These are phyloP conservation scores for Grigorovia transvaalensis DNA, from an alignment of 805 yeast species.

Conservation along the genomic window DNA sequence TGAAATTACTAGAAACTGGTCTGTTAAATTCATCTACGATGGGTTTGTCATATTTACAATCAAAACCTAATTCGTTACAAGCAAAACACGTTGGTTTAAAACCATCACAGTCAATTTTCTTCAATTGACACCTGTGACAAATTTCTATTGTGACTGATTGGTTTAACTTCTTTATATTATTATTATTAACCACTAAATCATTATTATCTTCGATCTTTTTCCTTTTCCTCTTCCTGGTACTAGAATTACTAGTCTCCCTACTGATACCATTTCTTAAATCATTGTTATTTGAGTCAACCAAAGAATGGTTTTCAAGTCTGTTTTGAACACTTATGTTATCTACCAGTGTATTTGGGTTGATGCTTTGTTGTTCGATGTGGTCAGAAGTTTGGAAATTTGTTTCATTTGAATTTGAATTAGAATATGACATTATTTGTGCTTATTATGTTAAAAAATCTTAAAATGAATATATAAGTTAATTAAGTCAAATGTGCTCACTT, in stretches of 20 bases:
- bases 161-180: slow-evolving; percentile 29
- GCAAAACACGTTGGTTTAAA: slow-evolving; percentile 61
- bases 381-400: too few relatives aligned
- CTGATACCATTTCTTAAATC: not conserved
- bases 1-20: not conserved
- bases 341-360: too few relatives aligned
- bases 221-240: not conserved
- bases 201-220: not conserved
- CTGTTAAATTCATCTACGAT: not conserved
- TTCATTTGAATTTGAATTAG: too few relatives aligned
- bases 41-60: slow-evolving; percentile 44
- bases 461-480: too few relatives aligned
- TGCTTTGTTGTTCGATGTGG: too few relatives aligned
- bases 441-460: too few relatives aligned
- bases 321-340: too few relatives aligned
- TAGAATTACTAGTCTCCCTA: not conserved
- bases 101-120: slow-evolving; percentile 71
- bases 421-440: too few relatives aligned
- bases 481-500: too few relatives aligned
- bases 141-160: slow-evolving; percentile 40
- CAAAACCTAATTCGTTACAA: slow-evolving; percentile 76
- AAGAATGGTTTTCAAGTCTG: too few relatives aligned
- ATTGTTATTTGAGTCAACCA: too few relatives aligned
- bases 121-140: slow-evolving; percentile 73
- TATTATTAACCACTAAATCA: slow-evolving; percentile 54